Evolutionary conservation across 169 alveolate genomes (phyloP), one percentile per base, ranked within the genome.

Genomic region (Plasmodium coatneyi): DNA sequence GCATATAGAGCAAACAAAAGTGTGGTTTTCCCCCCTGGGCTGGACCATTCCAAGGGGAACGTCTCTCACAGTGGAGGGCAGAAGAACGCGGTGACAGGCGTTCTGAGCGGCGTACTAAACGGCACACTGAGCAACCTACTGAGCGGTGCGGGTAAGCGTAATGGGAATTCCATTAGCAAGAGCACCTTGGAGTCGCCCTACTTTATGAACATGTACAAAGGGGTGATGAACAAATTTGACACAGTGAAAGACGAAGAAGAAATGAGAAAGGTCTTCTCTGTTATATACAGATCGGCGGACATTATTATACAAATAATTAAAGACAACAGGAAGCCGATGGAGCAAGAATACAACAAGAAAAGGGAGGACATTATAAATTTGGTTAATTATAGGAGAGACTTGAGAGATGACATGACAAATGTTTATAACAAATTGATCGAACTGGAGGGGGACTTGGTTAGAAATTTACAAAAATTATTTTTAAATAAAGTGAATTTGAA

Each of bases 211-310:
- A 32, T 83, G 52, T 54, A 83, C 32, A 46, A 54, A 5, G 16
- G 0, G 34, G 82, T 71, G 12, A 83, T 71, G 2, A 43, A 70
- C 6, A 83, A 32, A 83, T 70, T 83, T 10, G 82, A 46, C 16
- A 43, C 83, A 32, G 16, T 71, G 52, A 39, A 71, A 22, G 39
- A 66, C 5, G 80, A 70, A 71, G n/a, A 14, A 6, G 92, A 83
- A 30, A 39, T 34, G 82, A 34, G 14, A 25, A 25, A 30, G 12
- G 12, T 41, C 16, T 83, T 83, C 34, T 70, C 83, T 19, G 54
- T 22, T 10, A 71, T 83, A 83, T 83, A 83, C 54, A 70, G 92
- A 70, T 39, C 92, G 3, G 16, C 43, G 54, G 92, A 83, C 71
- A 22, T 28, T 10, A 30, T 83, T 4, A 22, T 71, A 39, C 9